These are phyloP conservation scores for Tylopilus subfusipes DNA, from an alignment of 768 basidiomycete genomes.

Conservation along the genomic window DNA sequence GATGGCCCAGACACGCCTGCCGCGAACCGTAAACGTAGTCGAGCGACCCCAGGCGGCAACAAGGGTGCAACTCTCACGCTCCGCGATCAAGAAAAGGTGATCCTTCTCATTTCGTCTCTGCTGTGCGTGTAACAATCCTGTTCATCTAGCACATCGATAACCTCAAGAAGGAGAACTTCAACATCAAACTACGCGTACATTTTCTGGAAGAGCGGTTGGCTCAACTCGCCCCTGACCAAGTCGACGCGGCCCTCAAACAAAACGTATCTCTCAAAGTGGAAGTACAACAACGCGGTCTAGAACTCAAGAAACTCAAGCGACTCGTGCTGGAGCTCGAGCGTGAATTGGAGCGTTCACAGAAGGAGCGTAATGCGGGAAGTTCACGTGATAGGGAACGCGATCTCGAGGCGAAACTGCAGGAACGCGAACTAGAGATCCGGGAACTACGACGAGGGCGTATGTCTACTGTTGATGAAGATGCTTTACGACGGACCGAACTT, in stretches of 20 bases:
- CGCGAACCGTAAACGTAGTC: slow-evolving; percentile 44
- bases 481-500: slow-evolving; percentile 52
- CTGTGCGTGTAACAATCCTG: not conserved
- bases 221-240: slow-evolving; percentile 86
- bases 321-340: slow-evolving; percentile 80
- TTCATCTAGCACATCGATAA: slow-evolving; percentile 82
- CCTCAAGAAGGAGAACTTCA: slow-evolving; percentile 96
- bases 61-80: slow-evolving; percentile 63
- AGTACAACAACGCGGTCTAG: slow-evolving; percentile 83
- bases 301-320: slow-evolving; percentile 90
- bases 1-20: slow-evolving; percentile 50
- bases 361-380: slow-evolving; percentile 38
- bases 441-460: slow-evolving; percentile 57
- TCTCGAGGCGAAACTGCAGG: slow-evolving; percentile 71
- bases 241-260: slow-evolving; percentile 87
- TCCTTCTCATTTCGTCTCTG: not conserved
- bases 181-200: slow-evolving; percentile 92
- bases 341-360: slow-evolving; percentile 70
- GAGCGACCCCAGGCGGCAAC: slow-evolving; percentile 24
- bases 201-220: slow-evolving; percentile 92
- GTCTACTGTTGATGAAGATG: slow-evolving; percentile 44
- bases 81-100: slow-evolving; percentile 94
- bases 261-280: slow-evolving; percentile 93
- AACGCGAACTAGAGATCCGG: slow-evolving; percentile 64
- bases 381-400: slow-evolving; percentile 61